These are phyloP conservation scores for Chaetomium globosum DNA, from an alignment of 2,329 filamentous ascomycete species.

Conservation along the genomic window DNA sequence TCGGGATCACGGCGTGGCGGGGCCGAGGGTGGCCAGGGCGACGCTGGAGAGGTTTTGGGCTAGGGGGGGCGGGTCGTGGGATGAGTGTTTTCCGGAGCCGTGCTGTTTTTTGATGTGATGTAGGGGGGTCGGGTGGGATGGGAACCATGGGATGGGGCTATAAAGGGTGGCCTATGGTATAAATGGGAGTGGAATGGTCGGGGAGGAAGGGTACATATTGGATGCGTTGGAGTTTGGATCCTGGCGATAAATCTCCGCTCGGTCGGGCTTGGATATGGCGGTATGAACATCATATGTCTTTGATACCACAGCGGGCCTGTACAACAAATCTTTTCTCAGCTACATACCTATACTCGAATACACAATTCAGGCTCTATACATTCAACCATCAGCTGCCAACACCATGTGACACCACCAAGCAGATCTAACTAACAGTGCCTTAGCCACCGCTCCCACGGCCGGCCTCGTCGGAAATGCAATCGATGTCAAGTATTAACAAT, in stretches of 20 bases:
- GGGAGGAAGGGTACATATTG: not conserved
- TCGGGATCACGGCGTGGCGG: slow-evolving; percentile 32
- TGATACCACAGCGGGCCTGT: not conserved
- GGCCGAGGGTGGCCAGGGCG: slow-evolving; percentile 31
- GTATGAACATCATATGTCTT: not conserved
- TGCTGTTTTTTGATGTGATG: slow-evolving; percentile 26
- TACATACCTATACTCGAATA: not conserved
- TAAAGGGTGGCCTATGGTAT: not conserved
- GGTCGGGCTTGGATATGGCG: not conserved
- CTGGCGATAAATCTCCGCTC: not conserved
- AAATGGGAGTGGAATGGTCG: not conserved
- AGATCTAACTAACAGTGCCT: not conserved
- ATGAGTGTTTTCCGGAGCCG: slow-evolving; percentile 29
- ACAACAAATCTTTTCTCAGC: not conserved
- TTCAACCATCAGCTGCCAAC: not conserved
- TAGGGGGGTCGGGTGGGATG: no score
- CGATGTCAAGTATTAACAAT: not conserved
- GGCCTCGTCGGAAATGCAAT: no score
- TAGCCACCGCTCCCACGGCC: not conserved
- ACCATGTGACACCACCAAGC: no score
- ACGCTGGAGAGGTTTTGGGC: slow-evolving; percentile 33
- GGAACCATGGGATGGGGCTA: not conserved
- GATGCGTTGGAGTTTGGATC: not conserved
- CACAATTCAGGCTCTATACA: no score
- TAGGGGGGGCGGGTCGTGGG: slow-evolving; percentile 29